phyloP scores from a whole-genome alignment of 306 rosid species.

The Acmispon strigosus region DNA sequence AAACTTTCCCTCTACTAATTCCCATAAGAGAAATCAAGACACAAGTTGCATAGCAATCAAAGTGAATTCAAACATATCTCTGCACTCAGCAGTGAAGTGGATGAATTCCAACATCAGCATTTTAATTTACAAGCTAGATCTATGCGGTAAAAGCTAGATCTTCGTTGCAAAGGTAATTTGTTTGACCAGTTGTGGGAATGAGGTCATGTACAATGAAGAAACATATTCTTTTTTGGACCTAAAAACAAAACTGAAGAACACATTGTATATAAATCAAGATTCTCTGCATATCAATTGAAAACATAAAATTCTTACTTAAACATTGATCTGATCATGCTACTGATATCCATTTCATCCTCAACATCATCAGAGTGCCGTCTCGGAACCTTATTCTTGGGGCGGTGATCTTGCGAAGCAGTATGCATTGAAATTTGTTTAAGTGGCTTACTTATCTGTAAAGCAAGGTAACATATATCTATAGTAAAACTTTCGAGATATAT shows the following conservation, averaged over 20 bases:
- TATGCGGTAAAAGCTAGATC: not conserved
- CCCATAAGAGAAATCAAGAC: not conserved
- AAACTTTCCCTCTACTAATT: not conserved
- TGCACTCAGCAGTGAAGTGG: not conserved
- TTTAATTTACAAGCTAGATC: not conserved
- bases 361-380: slow-evolving; percentile 37
- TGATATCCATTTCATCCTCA: slow-evolving; percentile 34
- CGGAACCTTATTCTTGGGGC: slow-evolving; percentile 49
- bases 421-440: slow-evolving; percentile 31
- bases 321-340: slow-evolving; percentile 52
- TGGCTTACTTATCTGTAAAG: slow-evolving; percentile 44
- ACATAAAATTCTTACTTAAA: slow-evolving; percentile 35
- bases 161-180: not conserved
- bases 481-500: not conserved
- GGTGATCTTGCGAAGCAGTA: slow-evolving; percentile 29
- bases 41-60: not conserved
- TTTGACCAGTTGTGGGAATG: not conserved
- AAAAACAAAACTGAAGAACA: not conserved
- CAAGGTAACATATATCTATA: not conserved
- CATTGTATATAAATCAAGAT: not conserved
- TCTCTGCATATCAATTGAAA: not conserved
- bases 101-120: not conserved
- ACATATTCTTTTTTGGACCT: not conserved
- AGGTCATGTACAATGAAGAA: not conserved
- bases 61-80: not conserved